phyloP scores from a whole-genome alignment of 495 filamentous ascomycete genomes.

The Podospora anserina region DNA sequence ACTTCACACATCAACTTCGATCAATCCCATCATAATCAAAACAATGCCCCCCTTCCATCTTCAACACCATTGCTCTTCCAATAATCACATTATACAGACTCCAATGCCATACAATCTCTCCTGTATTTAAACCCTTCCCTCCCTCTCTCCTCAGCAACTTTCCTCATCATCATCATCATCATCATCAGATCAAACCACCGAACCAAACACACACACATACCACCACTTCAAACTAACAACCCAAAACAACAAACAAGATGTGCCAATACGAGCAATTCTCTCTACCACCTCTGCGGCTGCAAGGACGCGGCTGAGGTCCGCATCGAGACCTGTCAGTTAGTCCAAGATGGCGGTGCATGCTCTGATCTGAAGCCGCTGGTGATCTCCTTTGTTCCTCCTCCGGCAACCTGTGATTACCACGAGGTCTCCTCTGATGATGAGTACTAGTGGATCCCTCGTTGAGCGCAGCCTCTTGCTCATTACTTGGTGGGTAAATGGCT shows the following conservation, averaged over 20 bases:
- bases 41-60: not conserved
- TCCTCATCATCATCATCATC: not conserved
- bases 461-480: not conserved
- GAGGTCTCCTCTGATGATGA: not conserved
- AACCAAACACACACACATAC: not conserved
- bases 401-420: not conserved
- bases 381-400: not conserved
- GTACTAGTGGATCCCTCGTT: not conserved
- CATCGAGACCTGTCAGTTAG: not conserved
- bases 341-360: not conserved
- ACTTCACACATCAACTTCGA: not conserved
- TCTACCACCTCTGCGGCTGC: not conserved
- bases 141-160: not conserved
- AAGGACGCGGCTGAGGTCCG: not conserved
- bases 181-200: not conserved
- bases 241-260: not conserved
- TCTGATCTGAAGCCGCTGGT: not conserved
- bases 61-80: not conserved
- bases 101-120: not conserved
- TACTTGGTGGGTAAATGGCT: not conserved
- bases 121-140: not conserved
- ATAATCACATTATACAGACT: not conserved
- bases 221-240: not conserved
- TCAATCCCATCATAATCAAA: not conserved
- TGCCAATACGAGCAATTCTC: not conserved